Percentiles rank a stretch among this genome's conserved stretches.
These are phyloP conservation scores for Collybia mongolica DNA, from an alignment of 768 basidiomycete genomes.

Conservation along the genomic window DNA sequence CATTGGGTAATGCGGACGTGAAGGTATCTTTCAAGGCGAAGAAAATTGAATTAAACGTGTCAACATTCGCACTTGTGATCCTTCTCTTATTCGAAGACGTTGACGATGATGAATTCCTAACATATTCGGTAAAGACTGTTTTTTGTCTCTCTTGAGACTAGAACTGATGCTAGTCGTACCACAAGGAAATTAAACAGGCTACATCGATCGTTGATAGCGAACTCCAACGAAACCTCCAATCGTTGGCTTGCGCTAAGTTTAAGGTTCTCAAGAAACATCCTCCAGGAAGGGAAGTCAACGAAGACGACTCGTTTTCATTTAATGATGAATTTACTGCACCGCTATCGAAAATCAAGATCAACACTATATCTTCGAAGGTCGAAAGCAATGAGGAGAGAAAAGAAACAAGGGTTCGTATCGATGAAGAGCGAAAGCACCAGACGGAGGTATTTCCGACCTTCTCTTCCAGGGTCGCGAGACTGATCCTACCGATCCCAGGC, in stretches of 20 bases:
- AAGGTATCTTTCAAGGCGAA: constrained; percentile 75
- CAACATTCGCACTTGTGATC: constrained; percentile 86
- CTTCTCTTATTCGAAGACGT: constrained; percentile 83
- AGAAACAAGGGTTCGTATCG: constrained; percentile 87
- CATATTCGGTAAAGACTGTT: constrained; percentile 62
- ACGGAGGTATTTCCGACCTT: constrained; percentile 64
- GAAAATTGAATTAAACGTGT: constrained; percentile 88
- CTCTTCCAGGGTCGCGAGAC: not conserved
- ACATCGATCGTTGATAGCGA: constrained; percentile 76
- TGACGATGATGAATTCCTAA: constrained; percentile 64
- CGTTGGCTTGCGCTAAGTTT: constrained; percentile 92
- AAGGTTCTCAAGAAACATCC: constrained; percentile 92
- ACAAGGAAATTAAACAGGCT: constrained; percentile 78
- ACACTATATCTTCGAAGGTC: constrained; percentile 83
- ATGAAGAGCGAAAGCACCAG: constrained; percentile 88
- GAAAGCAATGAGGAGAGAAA: constrained; percentile 85
- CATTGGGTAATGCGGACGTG: constrained; percentile 89
- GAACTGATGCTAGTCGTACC: no score
- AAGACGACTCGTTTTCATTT: constrained; percentile 85
- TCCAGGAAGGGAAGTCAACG: constrained; percentile 76
- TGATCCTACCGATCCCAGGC: constrained; percentile 53
- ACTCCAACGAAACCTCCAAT: constrained; percentile 90
- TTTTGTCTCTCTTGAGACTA: not conserved
- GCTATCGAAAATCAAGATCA: constrained; percentile 90
- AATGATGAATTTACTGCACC: constrained; percentile 79